Base-by-base conservation (phyloP, 176 grass and related monocot genomes). In the Triticum urartu region DNA sequence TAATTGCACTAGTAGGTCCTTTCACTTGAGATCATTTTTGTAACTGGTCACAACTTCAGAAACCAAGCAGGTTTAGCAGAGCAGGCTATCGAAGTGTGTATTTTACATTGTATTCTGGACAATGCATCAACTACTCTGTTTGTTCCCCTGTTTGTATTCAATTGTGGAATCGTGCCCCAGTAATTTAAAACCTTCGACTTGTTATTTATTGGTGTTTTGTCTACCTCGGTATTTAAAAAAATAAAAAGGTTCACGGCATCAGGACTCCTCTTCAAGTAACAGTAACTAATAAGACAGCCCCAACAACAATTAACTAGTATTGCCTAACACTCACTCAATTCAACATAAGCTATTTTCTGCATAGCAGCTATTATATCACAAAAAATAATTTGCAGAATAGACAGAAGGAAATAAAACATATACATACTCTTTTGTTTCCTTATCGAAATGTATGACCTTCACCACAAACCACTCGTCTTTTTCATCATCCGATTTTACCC, bases 391-490 rank as follows among this genome's bases (percentile, higher is more conserved):
- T 75, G n/a, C 5, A 48, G 11, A 61, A 76, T 3, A 77, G 11
- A 85, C 62, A 13, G 39, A 71, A 64, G 14, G 40, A n/a, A 36
- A 59, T 24, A 80, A 78, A 80, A 35, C 61, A 32, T 78, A 73
- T 81, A 62, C 97, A 76, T 96, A 98, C 97, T 98, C 92, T 92
- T 91, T 98, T 30, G 94, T 81, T 80, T 98, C 97, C 85, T 95
- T 98, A 64, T 98, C 97, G 26, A 98, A 94, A 86, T 94, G 92
- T 73, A 89, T 94, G 45, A 98, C 97, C 91, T 98, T 98, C 52
- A 95, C 92, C 68, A 98, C 84, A 80, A 98, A 79, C 94, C 97
- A 98, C 65, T 98, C 97, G 54, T 98, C 92, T 84, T 98, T 98
- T 77, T 96, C 94, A 72, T 96, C 91, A 82, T 96, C 97, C 80